Evolutionary conservation across 2,329 filamentous ascomycete species (phyloP).

Genomic region (Bipolaris sorokiniana): DNA sequence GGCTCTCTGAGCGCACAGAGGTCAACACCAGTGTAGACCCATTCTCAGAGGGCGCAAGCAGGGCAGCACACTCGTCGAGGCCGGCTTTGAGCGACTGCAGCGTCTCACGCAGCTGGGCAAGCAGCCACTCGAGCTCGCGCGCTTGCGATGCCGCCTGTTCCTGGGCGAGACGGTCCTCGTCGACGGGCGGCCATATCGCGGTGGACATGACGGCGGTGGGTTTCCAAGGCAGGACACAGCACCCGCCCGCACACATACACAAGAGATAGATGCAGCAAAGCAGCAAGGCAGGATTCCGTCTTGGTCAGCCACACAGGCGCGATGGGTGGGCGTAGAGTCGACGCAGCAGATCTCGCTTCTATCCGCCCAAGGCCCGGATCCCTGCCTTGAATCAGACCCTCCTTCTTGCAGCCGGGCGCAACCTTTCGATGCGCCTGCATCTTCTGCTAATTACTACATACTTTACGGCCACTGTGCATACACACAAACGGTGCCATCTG

Average conservation of each 20-base stretch:
- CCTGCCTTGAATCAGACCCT: constrained; percentile 5
- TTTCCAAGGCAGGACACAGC: constrained; percentile 1
- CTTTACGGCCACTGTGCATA: not conserved
- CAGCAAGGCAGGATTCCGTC: constrained; percentile 1
- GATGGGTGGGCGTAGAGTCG: constrained; percentile 8
- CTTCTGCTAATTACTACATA: constrained; percentile 1
- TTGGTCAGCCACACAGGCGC: constrained; percentile 5
- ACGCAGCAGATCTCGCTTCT: constrained; percentile 22
- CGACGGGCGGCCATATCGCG: constrained; percentile 65
- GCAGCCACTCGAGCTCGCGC: constrained; percentile 68
- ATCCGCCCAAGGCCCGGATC: constrained; percentile 12
- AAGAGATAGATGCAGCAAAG: not conserved
- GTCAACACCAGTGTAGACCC: constrained; percentile 90
- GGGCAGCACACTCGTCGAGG: constrained; percentile 84
- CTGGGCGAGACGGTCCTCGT: constrained; percentile 56
- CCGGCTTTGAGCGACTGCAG: constrained; percentile 69
- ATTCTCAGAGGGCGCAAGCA: constrained; percentile 82
- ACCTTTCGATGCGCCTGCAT: not conserved
- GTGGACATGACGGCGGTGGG: constrained; percentile 59
- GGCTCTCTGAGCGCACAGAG: constrained; percentile 81
- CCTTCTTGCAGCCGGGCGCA: not conserved
- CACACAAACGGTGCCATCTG: not conserved
- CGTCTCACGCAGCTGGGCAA: constrained; percentile 65
- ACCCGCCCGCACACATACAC: not conserved
- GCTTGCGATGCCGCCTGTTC: constrained; percentile 61